phyloP scores from a whole-genome alignment of 106 monocot species.

The Triglochin maritima region DNA sequence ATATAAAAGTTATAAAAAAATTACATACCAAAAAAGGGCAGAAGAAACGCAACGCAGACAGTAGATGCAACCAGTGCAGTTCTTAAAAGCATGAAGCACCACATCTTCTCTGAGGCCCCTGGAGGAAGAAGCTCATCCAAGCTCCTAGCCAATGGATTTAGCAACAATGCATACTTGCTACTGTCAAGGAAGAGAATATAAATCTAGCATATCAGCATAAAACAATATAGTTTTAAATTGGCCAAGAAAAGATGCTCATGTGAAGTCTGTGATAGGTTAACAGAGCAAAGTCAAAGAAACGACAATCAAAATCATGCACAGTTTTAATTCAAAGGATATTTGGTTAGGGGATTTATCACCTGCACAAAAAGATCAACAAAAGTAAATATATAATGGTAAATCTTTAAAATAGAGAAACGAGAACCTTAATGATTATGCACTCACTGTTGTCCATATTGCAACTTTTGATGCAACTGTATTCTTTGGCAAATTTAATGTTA shows the following conservation, averaged over 20 bases:
- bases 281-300: slow-evolving; percentile 9
- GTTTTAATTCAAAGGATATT: slow-evolving; percentile 59
- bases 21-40: slow-evolving; percentile 80
- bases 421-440: neutral
- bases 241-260: no score
- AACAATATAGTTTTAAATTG: neutral
- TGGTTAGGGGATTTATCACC: slow-evolving; percentile 94
- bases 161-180: slow-evolving; percentile 60
- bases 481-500: slow-evolving; percentile 87
- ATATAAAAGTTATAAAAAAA: neutral
- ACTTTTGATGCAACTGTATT: slow-evolving; percentile 46
- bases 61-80: slow-evolving; percentile 67
- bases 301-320: neutral
- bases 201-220: neutral
- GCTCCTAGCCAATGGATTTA: slow-evolving; percentile 79
- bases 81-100: slow-evolving; percentile 45
- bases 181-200: neutral
- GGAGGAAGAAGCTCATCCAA: slow-evolving; percentile 73
- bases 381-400: neutral
- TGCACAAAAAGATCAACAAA: slow-evolving; percentile 25
- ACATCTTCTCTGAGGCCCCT: slow-evolving; percentile 11
- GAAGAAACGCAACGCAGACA: slow-evolving; percentile 63
- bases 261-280: slow-evolving; percentile 19
- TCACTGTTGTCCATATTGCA: slow-evolving; percentile 83
- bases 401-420: neutral